Evolutionary conservation across 371 early-diverging fungal species (phyloP).

Genomic region (Zychaea mexicana): DNA sequence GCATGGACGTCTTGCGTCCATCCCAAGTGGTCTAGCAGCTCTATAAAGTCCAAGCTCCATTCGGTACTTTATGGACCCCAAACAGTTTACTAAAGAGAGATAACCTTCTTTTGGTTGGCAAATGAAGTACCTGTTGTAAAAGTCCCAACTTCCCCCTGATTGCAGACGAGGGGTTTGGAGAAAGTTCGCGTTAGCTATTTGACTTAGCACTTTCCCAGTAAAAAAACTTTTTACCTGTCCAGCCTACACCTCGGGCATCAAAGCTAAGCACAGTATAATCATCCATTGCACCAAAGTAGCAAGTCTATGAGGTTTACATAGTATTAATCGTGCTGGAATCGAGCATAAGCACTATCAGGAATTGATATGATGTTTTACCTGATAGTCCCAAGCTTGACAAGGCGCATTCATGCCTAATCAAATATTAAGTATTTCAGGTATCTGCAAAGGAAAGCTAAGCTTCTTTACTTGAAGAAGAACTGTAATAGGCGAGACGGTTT

Average conservation of each 20-base stretch:
- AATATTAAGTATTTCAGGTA: background rate
- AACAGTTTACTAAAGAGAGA: too few relatives aligned
- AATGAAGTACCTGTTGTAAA: too few relatives aligned
- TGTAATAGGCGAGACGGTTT: too few relatives aligned
- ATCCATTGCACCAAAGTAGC: slow-evolving; percentile 54
- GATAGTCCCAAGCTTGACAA: slow-evolving; percentile 40
- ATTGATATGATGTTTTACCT: slow-evolving; percentile 23
- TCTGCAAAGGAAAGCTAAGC: background rate
- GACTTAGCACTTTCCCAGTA: too few relatives aligned
- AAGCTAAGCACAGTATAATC: slow-evolving; percentile 77
- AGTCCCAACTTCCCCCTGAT: slow-evolving; percentile 23
- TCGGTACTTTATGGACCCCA: too few relatives aligned
- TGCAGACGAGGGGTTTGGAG: slow-evolving; percentile 4
- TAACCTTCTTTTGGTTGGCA: too few relatives aligned
- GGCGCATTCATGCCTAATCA: slow-evolving; percentile 38
- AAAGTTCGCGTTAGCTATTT: too few relatives aligned
- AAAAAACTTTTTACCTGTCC: slow-evolving; percentile 34
- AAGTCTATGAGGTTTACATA: slow-evolving; percentile 53
- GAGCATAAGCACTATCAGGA: background rate
- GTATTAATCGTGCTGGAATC: background rate
- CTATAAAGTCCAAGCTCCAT: slow-evolving; percentile 63
- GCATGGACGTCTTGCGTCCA: slow-evolving; percentile 67
- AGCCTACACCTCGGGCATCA: slow-evolving; percentile 81
- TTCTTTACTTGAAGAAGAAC: too few relatives aligned
- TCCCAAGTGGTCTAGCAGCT: slow-evolving; percentile 62